Base-by-base conservation (phyloP, 1,139 yeast genomes). In the Hemisphaericaspora xylofermentans region DNA sequence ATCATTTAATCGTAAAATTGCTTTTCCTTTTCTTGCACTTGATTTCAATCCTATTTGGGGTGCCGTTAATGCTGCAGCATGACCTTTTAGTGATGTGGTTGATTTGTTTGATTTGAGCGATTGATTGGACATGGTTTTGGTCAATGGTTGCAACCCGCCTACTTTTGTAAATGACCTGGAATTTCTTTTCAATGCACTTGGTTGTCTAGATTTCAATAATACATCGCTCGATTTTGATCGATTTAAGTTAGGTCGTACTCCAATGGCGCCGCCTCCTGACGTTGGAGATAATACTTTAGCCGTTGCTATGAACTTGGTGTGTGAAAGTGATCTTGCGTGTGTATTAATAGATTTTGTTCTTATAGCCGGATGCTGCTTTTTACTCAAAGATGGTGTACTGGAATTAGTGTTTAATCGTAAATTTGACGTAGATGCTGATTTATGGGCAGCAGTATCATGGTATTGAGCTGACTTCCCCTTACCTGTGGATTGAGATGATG, bases 151-250 rank as follows among this genome's bases (percentile, higher is more conserved):
- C 15, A 71, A 48, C 1, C 64, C 66, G 0, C 66, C 45, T 14
- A 70, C 48, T 46, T 68, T 69, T 3, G 74, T 66, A 32, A 60
- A 60, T 4, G 75, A 69, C 16, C 73, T 53, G 45, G 61, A 67
- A 48, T 61, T 70, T 35, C 73, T 49, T 40, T 68, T 71, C 32
- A 61, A 57, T 22, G 60, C 52, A 5, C 53, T 48, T 17, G 52
- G 47, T 38, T 51, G 52, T 12, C 56, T 43, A 18, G 57, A 49
- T 38, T 60, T 56, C 6, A 60, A 47, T 29, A 71, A 60, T 0
- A 71, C 74, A 46, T 72, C 78, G 3, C 76, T 64, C 3, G 76
- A 69, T 44, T 70, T 71, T 10, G 76, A 70, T 39, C 76, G 52
- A 46, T 58, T 63, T 41, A 72, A 55, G 21, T 58, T 49, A 6